Evolutionary conservation across 2,329 filamentous ascomycete genomes (phyloP).

Genomic region (Penicillium palitans): DNA sequence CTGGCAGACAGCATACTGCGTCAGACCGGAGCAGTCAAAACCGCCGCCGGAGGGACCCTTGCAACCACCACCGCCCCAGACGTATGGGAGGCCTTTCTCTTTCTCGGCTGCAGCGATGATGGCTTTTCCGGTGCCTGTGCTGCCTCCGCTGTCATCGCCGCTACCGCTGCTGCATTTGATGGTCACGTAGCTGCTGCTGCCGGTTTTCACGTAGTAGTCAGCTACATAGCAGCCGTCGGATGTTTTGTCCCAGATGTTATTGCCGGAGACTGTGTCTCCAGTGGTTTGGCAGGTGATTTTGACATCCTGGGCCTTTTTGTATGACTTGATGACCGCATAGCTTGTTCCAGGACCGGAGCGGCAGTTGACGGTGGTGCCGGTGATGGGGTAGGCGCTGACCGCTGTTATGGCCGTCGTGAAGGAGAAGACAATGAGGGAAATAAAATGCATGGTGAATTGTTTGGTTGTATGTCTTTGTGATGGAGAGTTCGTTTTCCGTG

Average conservation of each 20-base stretch:
- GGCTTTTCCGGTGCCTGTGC: conserved; percentile 13
- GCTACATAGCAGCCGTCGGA: conserved; percentile 28
- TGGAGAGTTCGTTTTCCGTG: not conserved
- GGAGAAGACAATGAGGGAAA: conserved; percentile 10
- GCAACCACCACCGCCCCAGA: conserved; percentile 29
- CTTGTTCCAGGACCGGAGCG: conserved; percentile 24
- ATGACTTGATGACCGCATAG: conserved; percentile 16
- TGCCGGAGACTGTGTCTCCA: conserved; percentile 19
- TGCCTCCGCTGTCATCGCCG: not conserved
- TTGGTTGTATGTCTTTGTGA: not conserved
- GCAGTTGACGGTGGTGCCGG: conserved; percentile 21
- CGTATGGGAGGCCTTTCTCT: conserved; percentile 29
- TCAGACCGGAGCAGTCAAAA: conserved; percentile 31
- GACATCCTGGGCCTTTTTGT: conserved; percentile 15
- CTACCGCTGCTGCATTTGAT: conserved; percentile 11
- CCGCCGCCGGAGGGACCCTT: conserved; percentile 24
- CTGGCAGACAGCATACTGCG: conserved; percentile 28
- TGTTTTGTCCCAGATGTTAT: conserved; percentile 29
- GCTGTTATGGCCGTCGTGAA: conserved; percentile 10
- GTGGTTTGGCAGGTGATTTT: conserved; percentile 17
- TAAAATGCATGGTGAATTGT: not conserved
- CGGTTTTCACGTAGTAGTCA: conserved; percentile 32
- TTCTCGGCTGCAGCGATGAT: conserved; percentile 26
- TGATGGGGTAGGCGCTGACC: conserved; percentile 23
- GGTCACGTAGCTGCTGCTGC: conserved; percentile 17